Evolutionary conservation across 2,329 filamentous ascomycete species (phyloP), one percentile per base, ranked within the genome.

Genomic region (Colletotrichum magnum): DNA sequence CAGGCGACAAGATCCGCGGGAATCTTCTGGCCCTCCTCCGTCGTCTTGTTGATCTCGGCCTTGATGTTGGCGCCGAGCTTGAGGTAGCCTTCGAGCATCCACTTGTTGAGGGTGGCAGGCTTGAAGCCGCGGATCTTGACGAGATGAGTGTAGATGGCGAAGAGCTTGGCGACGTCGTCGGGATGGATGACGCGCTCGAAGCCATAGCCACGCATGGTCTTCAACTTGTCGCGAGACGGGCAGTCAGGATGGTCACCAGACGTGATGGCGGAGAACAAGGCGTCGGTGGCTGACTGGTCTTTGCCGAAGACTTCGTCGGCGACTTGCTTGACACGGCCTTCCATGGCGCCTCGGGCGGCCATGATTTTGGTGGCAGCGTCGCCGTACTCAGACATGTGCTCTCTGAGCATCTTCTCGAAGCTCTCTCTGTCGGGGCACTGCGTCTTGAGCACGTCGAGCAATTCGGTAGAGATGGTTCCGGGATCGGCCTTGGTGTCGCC

Each of bases 401-500:
- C 13, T n/a, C 13, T 43, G 15, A 43, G 41, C 41, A 43, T 15
- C 2, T 15, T 5, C 41, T 43, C 41, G 12, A 43, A 43, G 41
- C 41, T 15, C 41, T 43, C 41, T 43, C 41, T 15, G 15, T 43
- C 41, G 12, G 41, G 12, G 15, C 41, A 43, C 10, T 6, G 5
- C 6, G 10, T 15, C 41, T 43, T 43, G 41, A 43, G 6, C 10
- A 43, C 15, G 16, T 54, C 51, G 36, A 54, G 51, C 4, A 36
- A 6, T 16, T 54, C 15, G 4, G 36, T 18, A 26, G 26, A 9
- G 2, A 53, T n/a, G 12, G 16, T 16, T 28, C 26, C 51, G 28
- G 51, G 51, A n/a, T 53, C 51, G 13, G 51, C 51, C 32, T 53
- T 28, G 51, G 26, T 32, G 51, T 53, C 51, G 26, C 51, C 51